These are phyloP conservation scores for Chamaecrista fasciculata DNA, from an alignment of 306 rosid species.

Conservation along the genomic window DNA sequence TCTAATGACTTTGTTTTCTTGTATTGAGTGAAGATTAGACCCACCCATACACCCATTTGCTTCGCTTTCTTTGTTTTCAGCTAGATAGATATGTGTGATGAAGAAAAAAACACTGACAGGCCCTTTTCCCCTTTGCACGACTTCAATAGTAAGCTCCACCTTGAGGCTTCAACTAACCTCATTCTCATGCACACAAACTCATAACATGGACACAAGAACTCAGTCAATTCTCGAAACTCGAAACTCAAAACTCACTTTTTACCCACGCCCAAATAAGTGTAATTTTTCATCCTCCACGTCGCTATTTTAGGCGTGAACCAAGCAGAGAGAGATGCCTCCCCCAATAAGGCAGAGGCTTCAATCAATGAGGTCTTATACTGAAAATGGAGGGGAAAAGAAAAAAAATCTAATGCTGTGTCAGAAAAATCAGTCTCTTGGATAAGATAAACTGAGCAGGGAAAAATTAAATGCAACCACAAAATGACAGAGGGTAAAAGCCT, in stretches of 20 bases:
- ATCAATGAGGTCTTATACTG: not conserved
- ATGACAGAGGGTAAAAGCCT: slow-evolving; percentile 35
- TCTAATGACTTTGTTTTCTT: slow-evolving; percentile 22
- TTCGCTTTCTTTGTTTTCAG: slow-evolving; percentile 11
- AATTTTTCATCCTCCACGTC: not conserved
- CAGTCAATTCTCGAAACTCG: not conserved
- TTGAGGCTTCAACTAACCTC: not conserved
- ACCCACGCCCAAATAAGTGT: not conserved
- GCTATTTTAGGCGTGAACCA: no score
- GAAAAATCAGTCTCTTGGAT: slow-evolving; percentile 16
- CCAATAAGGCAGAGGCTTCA: no score
- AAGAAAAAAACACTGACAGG: slow-evolving; percentile 25
- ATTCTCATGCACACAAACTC: slow-evolving; percentile 26
- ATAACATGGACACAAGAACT: not conserved
- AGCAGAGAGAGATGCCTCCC: no score
- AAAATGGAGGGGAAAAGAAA: not conserved
- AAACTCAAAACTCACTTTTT: slow-evolving; percentile 12
- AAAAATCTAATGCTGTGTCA: slow-evolving; percentile 12
- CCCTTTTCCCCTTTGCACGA: slow-evolving; percentile 25
- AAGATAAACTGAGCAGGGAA: not conserved
- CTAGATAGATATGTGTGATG: not conserved
- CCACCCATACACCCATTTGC: not conserved
- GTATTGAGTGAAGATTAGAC: slow-evolving; percentile 45
- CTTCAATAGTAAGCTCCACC: slow-evolving; percentile 15
- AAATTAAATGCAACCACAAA: slow-evolving; percentile 26